phyloP scores from a whole-genome alignment of 208 protist species.

The Leishmania amazonensis region DNA sequence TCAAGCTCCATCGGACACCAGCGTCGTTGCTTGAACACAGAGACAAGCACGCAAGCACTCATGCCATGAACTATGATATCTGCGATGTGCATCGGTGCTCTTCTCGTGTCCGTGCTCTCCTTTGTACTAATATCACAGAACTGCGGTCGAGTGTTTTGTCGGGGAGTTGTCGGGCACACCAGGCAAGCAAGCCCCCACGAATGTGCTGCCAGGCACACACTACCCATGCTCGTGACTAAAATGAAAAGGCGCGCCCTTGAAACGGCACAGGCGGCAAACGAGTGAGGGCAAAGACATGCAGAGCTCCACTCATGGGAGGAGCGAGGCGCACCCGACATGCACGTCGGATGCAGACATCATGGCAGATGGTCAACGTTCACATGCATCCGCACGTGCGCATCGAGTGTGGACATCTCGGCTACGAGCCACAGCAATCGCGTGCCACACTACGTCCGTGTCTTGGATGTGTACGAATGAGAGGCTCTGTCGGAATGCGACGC shows the following conservation, averaged over 20 bases:
- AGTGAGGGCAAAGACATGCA: no score
- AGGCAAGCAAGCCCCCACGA: not conserved
- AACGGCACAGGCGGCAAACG: no score
- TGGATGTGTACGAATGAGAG: not conserved
- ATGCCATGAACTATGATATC: not conserved
- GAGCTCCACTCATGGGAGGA: no score
- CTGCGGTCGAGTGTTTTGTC: no score
- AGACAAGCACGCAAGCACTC: not conserved
- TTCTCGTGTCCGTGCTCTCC: not conserved
- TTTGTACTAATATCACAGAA: not conserved
- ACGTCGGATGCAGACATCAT: not conserved
- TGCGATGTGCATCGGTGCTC: not conserved
- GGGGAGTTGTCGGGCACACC: not conserved
- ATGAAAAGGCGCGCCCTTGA: no score
- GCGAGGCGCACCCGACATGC: not conserved
- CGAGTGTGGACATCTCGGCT: not conserved
- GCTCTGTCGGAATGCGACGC: not conserved
- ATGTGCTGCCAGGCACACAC: not conserved
- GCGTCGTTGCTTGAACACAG: not conserved
- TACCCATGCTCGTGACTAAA: no score
- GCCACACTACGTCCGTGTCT: not conserved
- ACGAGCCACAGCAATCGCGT: not conserved
- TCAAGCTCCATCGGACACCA: not conserved
- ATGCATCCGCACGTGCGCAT: not conserved
- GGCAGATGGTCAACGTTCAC: not conserved